Conservation (phyloP, 345 rosid genomes). For the Trapa bicornis region DNA sequence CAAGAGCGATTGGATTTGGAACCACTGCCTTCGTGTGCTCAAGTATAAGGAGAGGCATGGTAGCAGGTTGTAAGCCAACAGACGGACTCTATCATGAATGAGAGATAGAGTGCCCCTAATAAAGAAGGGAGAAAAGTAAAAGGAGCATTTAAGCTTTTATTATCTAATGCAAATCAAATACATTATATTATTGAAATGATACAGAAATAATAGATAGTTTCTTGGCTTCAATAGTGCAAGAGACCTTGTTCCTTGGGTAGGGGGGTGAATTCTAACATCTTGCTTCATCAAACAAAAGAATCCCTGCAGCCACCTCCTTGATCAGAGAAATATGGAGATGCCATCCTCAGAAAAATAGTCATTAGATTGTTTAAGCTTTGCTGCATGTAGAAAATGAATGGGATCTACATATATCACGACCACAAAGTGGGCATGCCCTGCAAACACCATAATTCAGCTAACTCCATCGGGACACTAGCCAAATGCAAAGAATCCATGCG, state of each 20-base stretch:
- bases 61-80: not conserved
- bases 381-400: conserved; percentile 26
- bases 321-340: not conserved
- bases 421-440: conserved; percentile 93
- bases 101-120: not conserved
- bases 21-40: conserved; percentile 2
- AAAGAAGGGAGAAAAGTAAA: too few species aligned
- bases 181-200: too few species aligned
- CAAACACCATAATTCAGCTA: not conserved
- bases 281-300: not conserved
- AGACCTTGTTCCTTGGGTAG: not conserved
- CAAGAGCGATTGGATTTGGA: conserved; percentile 6
- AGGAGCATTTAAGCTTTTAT: too few species aligned
- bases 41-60: not conserved
- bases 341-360: not conserved
- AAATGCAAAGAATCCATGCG: conserved; percentile 11
- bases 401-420: conserved; percentile 75
- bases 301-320: not conserved
- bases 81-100: not conserved
- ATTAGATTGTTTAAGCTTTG: conserved; percentile 12
- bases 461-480: not conserved
- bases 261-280: not conserved
- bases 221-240: too few species aligned
- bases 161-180: too few species aligned
- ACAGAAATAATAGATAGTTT: too few species aligned